Base-by-base conservation (phyloP, 169 alveolate species). In the Plasmodium billcollinsi region DNA sequence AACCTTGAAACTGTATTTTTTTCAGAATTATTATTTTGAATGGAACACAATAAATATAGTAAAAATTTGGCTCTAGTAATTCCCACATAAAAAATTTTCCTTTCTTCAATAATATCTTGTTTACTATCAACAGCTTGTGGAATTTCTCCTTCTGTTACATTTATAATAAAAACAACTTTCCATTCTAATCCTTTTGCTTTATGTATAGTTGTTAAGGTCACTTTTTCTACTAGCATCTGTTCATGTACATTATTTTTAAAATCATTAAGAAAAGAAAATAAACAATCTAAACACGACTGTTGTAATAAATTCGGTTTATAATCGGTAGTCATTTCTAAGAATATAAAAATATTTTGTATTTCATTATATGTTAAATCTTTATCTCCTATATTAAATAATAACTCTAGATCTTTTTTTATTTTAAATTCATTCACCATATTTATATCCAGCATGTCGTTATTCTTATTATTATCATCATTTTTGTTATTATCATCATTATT, bases 181-280 rank as follows among this genome's bases (percentile, higher is more conserved):
- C 95, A 95, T 75, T 95, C 97, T 43, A 93, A 86, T n/a, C 97
- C 97, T 91, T 95, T 95, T 4, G 97, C 74, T 59, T 93, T 92
- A 72, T 95, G 97, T 62, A 95, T 93, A 21, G 96, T 95, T 63
- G 95, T 86, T 70, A 95, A 73, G 85, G 95, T 92, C 5, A 95
- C 93, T 24, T 74, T 94, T 73, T 94, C 91, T 45, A 71, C 56
- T 66, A 88, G 70, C 92, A 75, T 92, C 4, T 76, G 89, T 62
- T 90, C 90, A 29, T 80, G 78, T 8, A 76, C 71, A 24, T 78
- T 66, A 66, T 78, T 78, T 14, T 78, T 78, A 65, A 78, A 78
- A 52, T 78, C 89, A 5, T 78, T 78, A 12, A 78, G 26, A 45
- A 78, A 78, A 59, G 52, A 78, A 15, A 63, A 29, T n/a, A 78